Percentiles rank a stretch among this genome's conserved stretches.
These are phyloP conservation scores for Cutaneotrichosporon mucoides DNA, from an alignment of 1,284 basidiomycete genomes.

Conservation along the genomic window DNA sequence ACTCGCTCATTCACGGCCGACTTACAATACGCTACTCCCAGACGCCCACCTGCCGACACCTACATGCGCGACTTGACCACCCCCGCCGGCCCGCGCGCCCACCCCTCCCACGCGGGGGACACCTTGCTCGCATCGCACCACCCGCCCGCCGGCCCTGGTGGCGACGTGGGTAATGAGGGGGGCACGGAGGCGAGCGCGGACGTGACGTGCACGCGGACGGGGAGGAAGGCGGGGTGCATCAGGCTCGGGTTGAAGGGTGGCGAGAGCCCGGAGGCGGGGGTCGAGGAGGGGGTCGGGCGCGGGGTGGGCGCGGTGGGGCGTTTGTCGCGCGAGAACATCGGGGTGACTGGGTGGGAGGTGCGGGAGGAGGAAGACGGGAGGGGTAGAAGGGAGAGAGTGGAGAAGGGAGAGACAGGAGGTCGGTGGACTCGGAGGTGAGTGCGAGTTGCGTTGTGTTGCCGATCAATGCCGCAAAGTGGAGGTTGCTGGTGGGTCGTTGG, in stretches of 20 bases:
- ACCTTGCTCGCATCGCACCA: constrained; percentile 16
- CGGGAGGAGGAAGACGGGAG: neutral
- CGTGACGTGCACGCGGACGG: constrained; percentile 14
- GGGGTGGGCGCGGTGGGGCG: constrained; percentile 10
- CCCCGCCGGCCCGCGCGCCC: constrained; percentile 14
- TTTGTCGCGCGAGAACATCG: constrained; percentile 20
- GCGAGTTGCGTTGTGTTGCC: too few relatives aligned
- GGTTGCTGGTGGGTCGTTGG: too few relatives aligned
- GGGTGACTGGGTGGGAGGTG: neutral
- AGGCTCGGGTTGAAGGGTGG: constrained; percentile 10
- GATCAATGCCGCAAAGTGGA: too few relatives aligned
- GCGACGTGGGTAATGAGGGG: neutral
- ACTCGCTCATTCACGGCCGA: too few relatives aligned
- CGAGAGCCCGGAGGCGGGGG: neutral
- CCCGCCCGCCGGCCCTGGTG: neutral
- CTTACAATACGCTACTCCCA: neutral
- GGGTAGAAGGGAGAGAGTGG: too few relatives aligned
- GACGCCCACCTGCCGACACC: neutral
- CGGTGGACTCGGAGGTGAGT: too few relatives aligned
- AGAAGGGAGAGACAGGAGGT: too few relatives aligned
- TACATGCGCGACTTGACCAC: constrained; percentile 13
- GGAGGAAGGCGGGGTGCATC: constrained; percentile 18
- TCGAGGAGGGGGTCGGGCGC: too few relatives aligned
- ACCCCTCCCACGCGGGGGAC: constrained; percentile 21
- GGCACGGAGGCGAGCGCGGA: constrained; percentile 1